These are phyloP conservation scores for Nothophoma quercina DNA, from an alignment of 2,329 filamentous ascomycete genomes.

Conservation along the genomic window DNA sequence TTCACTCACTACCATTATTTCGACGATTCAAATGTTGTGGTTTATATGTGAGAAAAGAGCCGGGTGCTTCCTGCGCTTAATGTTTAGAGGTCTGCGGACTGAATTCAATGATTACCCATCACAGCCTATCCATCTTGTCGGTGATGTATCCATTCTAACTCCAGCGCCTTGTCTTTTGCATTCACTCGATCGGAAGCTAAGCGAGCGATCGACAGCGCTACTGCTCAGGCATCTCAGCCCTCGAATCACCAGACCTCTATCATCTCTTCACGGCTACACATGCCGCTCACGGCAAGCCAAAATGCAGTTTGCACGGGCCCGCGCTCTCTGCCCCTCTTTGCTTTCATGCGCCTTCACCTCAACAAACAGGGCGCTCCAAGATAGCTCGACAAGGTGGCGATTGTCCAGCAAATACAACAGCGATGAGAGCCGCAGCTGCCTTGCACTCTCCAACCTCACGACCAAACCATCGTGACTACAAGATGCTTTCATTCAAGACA, in stretches of 20 bases:
- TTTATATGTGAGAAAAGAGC: slow-evolving; percentile 16
- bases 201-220: no score
- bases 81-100: slow-evolving; percentile 15
- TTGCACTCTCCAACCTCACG: background rate
- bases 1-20: slow-evolving; percentile 19
- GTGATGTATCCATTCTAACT: no score
- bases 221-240: no score
- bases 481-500: slow-evolving; percentile 28
- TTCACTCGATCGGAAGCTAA: no score
- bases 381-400: background rate
- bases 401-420: background rate
- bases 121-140: no score
- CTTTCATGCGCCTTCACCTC: background rate
- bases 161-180: no score
- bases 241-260: background rate
- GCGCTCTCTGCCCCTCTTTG: background rate
- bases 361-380: background rate
- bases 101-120: slow-evolving; percentile 8
- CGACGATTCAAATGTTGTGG: slow-evolving; percentile 2
- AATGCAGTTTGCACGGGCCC: background rate
- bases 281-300: background rate
- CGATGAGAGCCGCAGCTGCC: background rate
- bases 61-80: slow-evolving; percentile 16
- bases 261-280: background rate
- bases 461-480: slow-evolving; percentile 13